A percentile compares a stretch with the other conserved stretches of the same genome.
These are phyloP conservation scores for Helotiales sp. DNA, from an alignment of 2,329 filamentous ascomycete genomes.

Conservation along the genomic window DNA sequence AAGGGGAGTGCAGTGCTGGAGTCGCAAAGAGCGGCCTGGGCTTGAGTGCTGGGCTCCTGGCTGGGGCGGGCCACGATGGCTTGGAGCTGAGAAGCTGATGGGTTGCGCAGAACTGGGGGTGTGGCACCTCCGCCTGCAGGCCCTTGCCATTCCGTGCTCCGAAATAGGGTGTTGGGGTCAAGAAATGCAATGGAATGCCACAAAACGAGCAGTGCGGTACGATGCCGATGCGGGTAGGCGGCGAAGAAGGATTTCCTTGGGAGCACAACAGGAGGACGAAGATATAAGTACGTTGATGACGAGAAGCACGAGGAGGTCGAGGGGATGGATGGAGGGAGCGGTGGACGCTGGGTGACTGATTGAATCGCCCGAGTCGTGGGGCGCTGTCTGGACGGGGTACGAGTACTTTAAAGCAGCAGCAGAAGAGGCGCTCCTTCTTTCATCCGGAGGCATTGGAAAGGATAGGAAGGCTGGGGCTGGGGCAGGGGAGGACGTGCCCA, in stretches of 20 bases:
- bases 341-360: background rate
- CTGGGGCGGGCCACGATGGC: background rate
- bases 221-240: conserved; percentile 3
- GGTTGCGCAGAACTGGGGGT: conserved; percentile 2
- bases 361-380: too few relatives aligned
- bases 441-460: background rate
- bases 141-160: background rate
- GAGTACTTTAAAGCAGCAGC: conserved; percentile 4
- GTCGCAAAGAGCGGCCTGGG: background rate
- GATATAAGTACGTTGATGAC: background rate
- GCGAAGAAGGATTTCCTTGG: conserved; percentile 6
- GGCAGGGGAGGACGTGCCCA: background rate
- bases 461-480: background rate
- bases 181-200: background rate
- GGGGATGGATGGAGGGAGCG: background rate
- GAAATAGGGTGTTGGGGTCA: conserved; percentile 6
- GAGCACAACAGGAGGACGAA: conserved; percentile 2
- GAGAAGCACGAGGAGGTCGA: background rate
- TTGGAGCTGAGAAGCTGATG: conserved; percentile 8
- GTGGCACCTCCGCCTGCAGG: conserved; percentile 6
- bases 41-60: background rate
- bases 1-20: background rate
- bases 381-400: too few relatives aligned
- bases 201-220: background rate
- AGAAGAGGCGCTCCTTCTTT: conserved; percentile 11